Evolutionary conservation across 108 stramenopile genomes (phyloP), one percentile per base, ranked within the genome.

Genomic region (Nitzschia putrida): DNA sequence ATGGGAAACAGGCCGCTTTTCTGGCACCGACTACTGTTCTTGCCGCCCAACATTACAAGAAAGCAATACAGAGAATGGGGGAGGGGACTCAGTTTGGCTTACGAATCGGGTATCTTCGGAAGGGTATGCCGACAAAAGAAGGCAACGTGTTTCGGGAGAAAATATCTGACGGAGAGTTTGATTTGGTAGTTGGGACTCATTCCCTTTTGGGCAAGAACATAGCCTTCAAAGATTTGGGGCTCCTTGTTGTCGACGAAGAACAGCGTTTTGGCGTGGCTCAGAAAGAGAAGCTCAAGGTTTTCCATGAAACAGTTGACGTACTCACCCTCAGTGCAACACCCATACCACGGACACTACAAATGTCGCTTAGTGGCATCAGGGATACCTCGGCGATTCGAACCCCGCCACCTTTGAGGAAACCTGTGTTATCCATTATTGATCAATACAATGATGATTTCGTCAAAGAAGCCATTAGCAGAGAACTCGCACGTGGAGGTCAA

Each of bases 191-290:
- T 50, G 98, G 98, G 21, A 98, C 98, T 18, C 96, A 97, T 71
- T 89, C 98, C 12, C 64, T 98, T 18, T 63, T 97, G 11, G 74
- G 80, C 20, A 87, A 84, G 44, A 85, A 85, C 26, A 69, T 96
- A 63, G 64, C 69, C 47, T 98, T 91, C 76, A 73, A 90, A 22
- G 84, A 95, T 76, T 80, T 98, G 22, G 95, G 95, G 21, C 71
- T 98, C n/a, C 69, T 97, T 7, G 94, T 77, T 41, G 86, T 98
- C 43, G 98, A 98, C 58, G 98, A 98, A 74, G 98, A 98, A 76
- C 98, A 98, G 71, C 83, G 96, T 23, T 97, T 98, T 81, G 98
- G 98, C 18, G 98, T 98, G 18, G 85, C 90, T 53, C 98, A 98
- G 69, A 97, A 97, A 82, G 98, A 97, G 66, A 80, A 91, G 51